Conservation (phyloP, 116 monocot species). For the Iris pallida region DNA sequence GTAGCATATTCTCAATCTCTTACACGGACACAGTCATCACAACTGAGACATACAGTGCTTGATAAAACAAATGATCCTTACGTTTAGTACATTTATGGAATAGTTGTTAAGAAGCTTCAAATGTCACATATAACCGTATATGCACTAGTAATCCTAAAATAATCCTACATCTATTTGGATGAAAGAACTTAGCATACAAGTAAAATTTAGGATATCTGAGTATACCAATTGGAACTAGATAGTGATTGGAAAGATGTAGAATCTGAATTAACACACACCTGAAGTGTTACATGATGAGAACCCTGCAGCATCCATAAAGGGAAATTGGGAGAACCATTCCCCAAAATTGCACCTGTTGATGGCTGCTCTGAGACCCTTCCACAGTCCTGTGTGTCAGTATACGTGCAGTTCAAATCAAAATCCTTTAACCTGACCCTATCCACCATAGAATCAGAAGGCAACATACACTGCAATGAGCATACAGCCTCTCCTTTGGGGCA, state of each 20-base stretch:
- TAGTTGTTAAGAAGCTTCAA: no score
- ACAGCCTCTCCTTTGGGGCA: slow-evolving; percentile 1
- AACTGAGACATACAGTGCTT: no score
- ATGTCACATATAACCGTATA: no score
- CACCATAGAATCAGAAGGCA: slow-evolving; percentile 21
- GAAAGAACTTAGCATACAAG: no score
- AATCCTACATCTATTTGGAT: no score
- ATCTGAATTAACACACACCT: slow-evolving; percentile 68
- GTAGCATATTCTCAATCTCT: no score
- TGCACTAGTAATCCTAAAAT: no score
- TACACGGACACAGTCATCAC: no score
- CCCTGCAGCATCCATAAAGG: slow-evolving; percentile 48
- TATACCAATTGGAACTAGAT: slow-evolving; percentile 61
- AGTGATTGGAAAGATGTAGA: slow-evolving; percentile 57
- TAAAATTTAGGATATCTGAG: slow-evolving; percentile 12
- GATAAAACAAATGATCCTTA: no score
- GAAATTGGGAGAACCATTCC: slow-evolving; percentile 25
- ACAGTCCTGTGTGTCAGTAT: slow-evolving; percentile 33
- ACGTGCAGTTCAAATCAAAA: slow-evolving; percentile 80
- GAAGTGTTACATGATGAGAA: slow-evolving; percentile 63
- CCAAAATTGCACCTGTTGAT: slow-evolving; percentile 15
- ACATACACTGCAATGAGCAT: slow-evolving; percentile 11
- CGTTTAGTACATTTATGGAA: no score
- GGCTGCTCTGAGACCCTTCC: slow-evolving; percentile 21
- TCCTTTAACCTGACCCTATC: slow-evolving; percentile 27